phyloP scores from a whole-genome alignment of 73 alveolate species.

The Symbiodinium natans region DNA sequence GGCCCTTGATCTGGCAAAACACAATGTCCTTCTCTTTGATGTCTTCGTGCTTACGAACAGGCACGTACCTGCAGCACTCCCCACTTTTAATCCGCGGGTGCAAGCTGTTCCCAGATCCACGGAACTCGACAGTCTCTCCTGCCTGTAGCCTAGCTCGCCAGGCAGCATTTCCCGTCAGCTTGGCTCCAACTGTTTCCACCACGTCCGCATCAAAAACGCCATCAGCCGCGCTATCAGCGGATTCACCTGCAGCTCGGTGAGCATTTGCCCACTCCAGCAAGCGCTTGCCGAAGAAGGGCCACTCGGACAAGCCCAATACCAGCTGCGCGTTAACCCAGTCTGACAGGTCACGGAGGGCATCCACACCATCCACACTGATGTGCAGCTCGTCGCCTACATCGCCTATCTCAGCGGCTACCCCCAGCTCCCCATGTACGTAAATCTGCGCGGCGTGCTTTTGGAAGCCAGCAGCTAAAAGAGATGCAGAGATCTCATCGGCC shows the following conservation, averaged over 20 bases:
- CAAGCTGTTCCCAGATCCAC: background rate
- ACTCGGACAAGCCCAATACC: background rate
- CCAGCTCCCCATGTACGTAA: background rate
- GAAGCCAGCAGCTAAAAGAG: background rate
- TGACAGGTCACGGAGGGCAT: background rate
- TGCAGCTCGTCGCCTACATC: background rate
- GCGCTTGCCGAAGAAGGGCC: background rate
- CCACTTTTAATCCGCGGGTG: background rate
- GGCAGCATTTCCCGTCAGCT: background rate
- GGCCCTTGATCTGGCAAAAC: constrained; percentile 4
- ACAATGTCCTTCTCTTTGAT: constrained; percentile 4
- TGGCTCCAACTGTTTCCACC: background rate
- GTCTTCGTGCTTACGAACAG: background rate
- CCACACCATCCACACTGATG: background rate
- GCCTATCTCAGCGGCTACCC: background rate
- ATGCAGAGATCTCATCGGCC: background rate
- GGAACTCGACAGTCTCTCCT: constrained; percentile 4
- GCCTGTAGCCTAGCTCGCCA: constrained; percentile 16
- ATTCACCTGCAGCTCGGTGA: background rate
- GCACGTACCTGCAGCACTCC: background rate
- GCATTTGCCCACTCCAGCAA: background rate
- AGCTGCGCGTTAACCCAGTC: background rate
- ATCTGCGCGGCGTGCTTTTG: background rate
- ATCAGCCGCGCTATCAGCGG: background rate
- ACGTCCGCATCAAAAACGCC: background rate